Evolutionary conservation across 1,284 basidiomycete species (phyloP), one percentile per base, ranked within the genome.

Genomic region (Takashimella tepidaria): DNA sequence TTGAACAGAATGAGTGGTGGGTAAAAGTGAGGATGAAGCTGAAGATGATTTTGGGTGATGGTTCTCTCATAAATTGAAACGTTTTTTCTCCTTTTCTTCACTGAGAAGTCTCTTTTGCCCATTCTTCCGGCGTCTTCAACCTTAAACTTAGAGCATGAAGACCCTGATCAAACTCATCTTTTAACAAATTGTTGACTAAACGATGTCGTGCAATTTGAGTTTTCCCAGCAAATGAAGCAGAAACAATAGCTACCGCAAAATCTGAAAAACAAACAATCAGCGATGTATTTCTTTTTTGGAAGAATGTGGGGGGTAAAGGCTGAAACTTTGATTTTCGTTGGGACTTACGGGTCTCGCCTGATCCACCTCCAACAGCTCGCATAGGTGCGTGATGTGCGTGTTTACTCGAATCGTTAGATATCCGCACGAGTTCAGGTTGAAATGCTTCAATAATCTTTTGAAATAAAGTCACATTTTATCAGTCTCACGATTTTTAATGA

Each of bases 81-180:
- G n/a, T n/a, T n/a, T n/a, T n/a, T n/a, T n/a, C n/a, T n/a, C n/a
- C n/a, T n/a, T n/a, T n/a, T n/a, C n/a, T n/a, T 37, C 31, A 37
- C 16, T 37, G 42, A 20, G 50, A 37, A 20, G 21, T 53, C 41
- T 74, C 71, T 56, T 65, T 65, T 48, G 73, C 67, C 66, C 70
- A 73, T 56, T 77, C 76, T 52, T 70, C 66, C 4, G 73, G 73
- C 11, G 72, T 75, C 63, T 73, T 74, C 42, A 76, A 52, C 40
- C 69, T 63, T 48, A 77, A 51, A 55, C 72, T 74, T 47, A 77
- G 58, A 0, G 76, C 76, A 49, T 77, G 76, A 41, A 77, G 52
- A n/a, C 76, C 76, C 40, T 64, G 58, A 47, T 73, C 70, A 48
- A 77, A 77, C 51, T 77, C 75, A 10, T 75, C 73, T 57, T 73